These are phyloP conservation scores for Suillus brevipes DNA, from an alignment of 768 basidiomycete species.

Conservation along the genomic window DNA sequence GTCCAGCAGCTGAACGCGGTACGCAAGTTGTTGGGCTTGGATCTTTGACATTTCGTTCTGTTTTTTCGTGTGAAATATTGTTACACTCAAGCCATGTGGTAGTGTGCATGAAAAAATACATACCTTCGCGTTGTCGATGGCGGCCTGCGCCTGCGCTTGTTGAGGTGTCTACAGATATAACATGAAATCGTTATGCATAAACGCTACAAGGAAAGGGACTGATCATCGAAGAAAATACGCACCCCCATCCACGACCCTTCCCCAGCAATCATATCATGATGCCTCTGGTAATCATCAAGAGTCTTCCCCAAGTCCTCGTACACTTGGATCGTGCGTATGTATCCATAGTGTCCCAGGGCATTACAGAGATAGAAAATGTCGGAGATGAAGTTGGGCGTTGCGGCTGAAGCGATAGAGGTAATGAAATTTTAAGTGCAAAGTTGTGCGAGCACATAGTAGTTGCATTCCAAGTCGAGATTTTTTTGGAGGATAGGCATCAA, in stretches of 20 bases:
- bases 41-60: constrained; percentile 71
- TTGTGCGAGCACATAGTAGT: not conserved
- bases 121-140: constrained; percentile 78
- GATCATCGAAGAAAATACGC: constrained; percentile 27
- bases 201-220: not conserved
- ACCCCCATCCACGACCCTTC: constrained; percentile 86
- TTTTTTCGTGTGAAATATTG: constrained; percentile 8
- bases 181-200: not conserved
- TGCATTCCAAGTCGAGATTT: not conserved
- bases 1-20: constrained; percentile 83
- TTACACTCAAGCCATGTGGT: not conserved
- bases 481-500: not conserved
- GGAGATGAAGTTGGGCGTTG: constrained; percentile 88
- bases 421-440: not conserved
- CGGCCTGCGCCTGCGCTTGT: constrained; percentile 75
- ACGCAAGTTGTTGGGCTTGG: constrained; percentile 73
- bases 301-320: constrained; percentile 75
- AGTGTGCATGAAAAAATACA: not conserved
- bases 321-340: constrained; percentile 76
- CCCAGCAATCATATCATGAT: constrained; percentile 72
- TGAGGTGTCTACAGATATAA: constrained; percentile 52
- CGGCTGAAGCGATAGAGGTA: constrained; percentile 37
- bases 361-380: constrained; percentile 90
- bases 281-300: constrained; percentile 71
- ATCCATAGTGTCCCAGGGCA: constrained; percentile 87